A percentile compares a stretch with the other conserved stretches of the same genome.
phyloP scores from a whole-genome alignment of 495 filamentous ascomycete genomes.

The Penicillium daleae region DNA sequence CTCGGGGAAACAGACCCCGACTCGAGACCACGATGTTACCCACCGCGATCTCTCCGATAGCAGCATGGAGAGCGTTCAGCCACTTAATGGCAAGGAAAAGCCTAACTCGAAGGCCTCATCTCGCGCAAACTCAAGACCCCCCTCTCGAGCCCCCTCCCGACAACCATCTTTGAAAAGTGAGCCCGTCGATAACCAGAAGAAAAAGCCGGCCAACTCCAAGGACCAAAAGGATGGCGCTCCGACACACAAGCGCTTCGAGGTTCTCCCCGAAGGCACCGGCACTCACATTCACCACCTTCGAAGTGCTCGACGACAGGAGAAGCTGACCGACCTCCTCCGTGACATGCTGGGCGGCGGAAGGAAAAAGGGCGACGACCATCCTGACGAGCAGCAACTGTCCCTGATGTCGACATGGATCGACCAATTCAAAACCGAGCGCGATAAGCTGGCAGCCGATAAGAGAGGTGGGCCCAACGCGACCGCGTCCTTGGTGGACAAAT shows the following conservation, averaged over 20 bases:
- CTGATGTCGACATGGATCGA: slow-evolving; percentile 96
- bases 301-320: slow-evolving; percentile 88
- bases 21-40: slow-evolving; percentile 35
- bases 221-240: slow-evolving; percentile 48
- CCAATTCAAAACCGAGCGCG: slow-evolving; percentile 85
- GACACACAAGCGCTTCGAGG: slow-evolving; percentile 61
- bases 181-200: slow-evolving; percentile 35
- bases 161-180: slow-evolving; percentile 49
- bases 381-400: slow-evolving; percentile 81
- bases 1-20: slow-evolving; percentile 37
- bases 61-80: slow-evolving; percentile 43
- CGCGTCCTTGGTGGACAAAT: slow-evolving; percentile 90
- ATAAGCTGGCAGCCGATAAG: slow-evolving; percentile 73
- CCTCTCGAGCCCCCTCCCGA: slow-evolving; percentile 45
- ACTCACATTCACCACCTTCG: slow-evolving; percentile 87
- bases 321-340: slow-evolving; percentile 88
- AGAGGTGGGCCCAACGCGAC: slow-evolving; percentile 76
- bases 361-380: slow-evolving; percentile 66
- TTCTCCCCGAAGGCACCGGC: slow-evolving; percentile 56
- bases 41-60: slow-evolving; percentile 47
- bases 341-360: slow-evolving; percentile 76
- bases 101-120: slow-evolving; percentile 39
- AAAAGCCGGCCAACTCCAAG: slow-evolving; percentile 38
- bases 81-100: slow-evolving; percentile 34
- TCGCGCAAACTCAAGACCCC: slow-evolving; percentile 40